Conservation (phyloP, 768 basidiomycete species). For the Hygrophoropsis aurantiaca region DNA sequence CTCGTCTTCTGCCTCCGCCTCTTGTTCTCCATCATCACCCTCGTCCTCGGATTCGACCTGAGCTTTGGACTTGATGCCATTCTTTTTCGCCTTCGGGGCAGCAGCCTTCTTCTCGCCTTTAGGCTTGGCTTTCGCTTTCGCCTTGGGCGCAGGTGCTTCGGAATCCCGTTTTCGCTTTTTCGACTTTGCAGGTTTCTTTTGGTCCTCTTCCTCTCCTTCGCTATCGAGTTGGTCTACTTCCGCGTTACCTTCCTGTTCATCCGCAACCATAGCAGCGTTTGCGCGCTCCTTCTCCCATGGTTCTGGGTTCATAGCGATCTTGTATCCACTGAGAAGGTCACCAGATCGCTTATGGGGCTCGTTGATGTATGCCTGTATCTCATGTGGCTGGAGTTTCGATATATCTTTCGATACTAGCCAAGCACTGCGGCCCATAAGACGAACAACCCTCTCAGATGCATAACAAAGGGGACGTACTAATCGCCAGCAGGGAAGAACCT, state of each 20-base stretch:
- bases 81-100: slow-evolving; percentile 47
- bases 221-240: slow-evolving; percentile 68
- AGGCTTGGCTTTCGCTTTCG: slow-evolving; percentile 44
- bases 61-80: slow-evolving; percentile 60
- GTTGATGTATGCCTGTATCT: slow-evolving; percentile 81
- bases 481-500: slow-evolving; percentile 94
- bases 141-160: slow-evolving; percentile 39
- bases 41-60: slow-evolving; percentile 70
- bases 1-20: slow-evolving; percentile 46
- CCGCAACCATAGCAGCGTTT: slow-evolving; percentile 29
- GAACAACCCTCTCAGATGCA: slow-evolving; percentile 7
- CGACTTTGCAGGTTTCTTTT: slow-evolving; percentile 43
- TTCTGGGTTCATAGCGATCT: slow-evolving; percentile 70
- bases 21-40: slow-evolving; percentile 40
- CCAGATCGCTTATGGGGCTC: slow-evolving; percentile 75
- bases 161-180: slow-evolving; percentile 67
- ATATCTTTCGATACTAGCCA: slow-evolving; percentile 87
- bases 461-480: slow-evolving; percentile 61
- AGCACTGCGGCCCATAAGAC: slow-evolving; percentile 48
- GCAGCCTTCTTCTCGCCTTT: slow-evolving; percentile 41
- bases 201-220: slow-evolving; percentile 51
- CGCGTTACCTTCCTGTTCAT: slow-evolving; percentile 54
- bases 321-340: slow-evolving; percentile 76
- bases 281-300: slow-evolving; percentile 58
- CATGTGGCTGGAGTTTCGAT: slow-evolving; percentile 69